phyloP scores from a whole-genome alignment of 768 basidiomycete species.

The Pisolithus albus region DNA sequence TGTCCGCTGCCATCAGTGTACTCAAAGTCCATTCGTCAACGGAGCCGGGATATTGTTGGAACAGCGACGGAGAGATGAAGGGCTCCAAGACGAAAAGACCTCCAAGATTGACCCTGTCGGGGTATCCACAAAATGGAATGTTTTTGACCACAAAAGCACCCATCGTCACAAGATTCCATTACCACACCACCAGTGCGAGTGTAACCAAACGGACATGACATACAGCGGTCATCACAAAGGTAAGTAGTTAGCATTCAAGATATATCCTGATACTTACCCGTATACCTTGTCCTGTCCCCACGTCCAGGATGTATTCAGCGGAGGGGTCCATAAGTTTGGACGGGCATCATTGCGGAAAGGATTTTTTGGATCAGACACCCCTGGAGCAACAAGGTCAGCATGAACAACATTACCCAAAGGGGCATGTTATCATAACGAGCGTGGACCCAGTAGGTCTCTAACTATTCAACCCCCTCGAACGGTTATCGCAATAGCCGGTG shows the following conservation, averaged over 20 bases:
- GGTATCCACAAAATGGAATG: too few relatives aligned
- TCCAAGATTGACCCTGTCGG: conserved; percentile 57
- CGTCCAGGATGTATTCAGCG: conserved; percentile 68
- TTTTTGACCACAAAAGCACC: background rate
- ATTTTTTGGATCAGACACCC: conserved; percentile 60
- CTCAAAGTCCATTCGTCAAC: conserved; percentile 68
- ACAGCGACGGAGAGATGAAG: conserved; percentile 62
- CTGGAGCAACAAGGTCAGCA: conserved; percentile 26
- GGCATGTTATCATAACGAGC: too few relatives aligned
- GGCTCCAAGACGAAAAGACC: conserved; percentile 77
- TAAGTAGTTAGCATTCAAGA: background rate
- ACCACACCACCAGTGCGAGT: background rate
- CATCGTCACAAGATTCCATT: conserved; percentile 1
- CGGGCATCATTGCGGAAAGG: conserved; percentile 72
- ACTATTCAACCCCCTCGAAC: too few relatives aligned
- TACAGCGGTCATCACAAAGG: background rate
- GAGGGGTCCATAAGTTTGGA: conserved; percentile 75
- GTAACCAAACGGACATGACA: background rate
- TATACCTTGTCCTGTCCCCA: conserved; percentile 56
- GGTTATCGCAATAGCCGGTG: background rate
- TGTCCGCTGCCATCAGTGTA: conserved; percentile 57
- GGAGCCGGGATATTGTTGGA: conserved; percentile 49
- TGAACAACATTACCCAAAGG: background rate
- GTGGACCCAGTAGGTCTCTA: too few relatives aligned
- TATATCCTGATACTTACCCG: conserved; percentile 38